Base-by-base conservation (phyloP, 108 stramenopile genomes). In the Mediolabrus comicus region DNA sequence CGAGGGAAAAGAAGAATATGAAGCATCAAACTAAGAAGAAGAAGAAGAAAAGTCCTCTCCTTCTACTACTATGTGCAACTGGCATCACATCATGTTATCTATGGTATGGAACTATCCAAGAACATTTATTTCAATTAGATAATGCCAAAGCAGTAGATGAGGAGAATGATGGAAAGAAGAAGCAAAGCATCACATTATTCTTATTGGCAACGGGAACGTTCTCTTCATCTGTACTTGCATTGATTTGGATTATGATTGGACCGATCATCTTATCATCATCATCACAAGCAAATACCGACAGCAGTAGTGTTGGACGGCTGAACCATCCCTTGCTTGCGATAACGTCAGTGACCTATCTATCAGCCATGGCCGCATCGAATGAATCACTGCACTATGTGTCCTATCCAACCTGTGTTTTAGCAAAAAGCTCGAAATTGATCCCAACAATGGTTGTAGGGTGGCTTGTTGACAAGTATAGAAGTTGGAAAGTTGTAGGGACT, bases 341-440 rank as follows among this genome's bases (percentile, higher is more conserved):
- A 1, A 89, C 91, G 27, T 70, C 83, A 0, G 36, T 81, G 2
- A 83, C 82, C 9, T 94, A 91, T 49, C 69, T 91, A 28, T 57
- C 77, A 43, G 94, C 94, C 65, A 95, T 95, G 94, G 67, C 78
- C 2, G 77, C 80, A 3, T 84, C 84, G 30, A 95, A 95, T 61
- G 91, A 95, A 69, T 76, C 88, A 8, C 69, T 95, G 3, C 83
- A 77, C n/a, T 91, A 80, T 59, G 94, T 95, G 4, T 87, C 91
- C 2, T 98, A 96, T 71, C 97, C 97, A 10, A 90, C 94, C 25
- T 92, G 91, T 49, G 92, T 95, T 1, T 79, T 98, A 74, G 95
- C 92, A 17, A 98, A 98, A 80, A 86, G 86, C 38, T 94, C 94
- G 62, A 98, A 98, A 84, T 81, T 98, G 19, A 92, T 98, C 17